Evolutionary conservation across 441 rosid species (phyloP).

Genomic region (Kokia cookei): DNA sequence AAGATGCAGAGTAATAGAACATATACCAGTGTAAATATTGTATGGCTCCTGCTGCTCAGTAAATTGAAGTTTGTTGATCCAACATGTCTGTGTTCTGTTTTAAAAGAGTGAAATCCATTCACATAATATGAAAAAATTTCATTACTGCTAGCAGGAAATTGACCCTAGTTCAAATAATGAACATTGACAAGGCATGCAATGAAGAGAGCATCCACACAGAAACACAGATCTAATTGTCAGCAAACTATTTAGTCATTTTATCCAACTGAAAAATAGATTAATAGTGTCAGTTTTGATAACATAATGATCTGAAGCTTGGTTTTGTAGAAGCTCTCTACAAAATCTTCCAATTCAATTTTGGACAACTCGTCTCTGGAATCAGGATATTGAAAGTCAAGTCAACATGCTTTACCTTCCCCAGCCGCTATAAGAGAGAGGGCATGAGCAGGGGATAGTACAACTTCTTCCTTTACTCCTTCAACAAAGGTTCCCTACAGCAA

Average conservation of each 20-base stretch:
- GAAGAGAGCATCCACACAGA: conserved; percentile 5
- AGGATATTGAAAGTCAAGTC: conserved; percentile 15
- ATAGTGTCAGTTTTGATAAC: neutral
- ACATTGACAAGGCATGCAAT: conserved; percentile 1
- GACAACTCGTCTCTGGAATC: conserved; percentile 1
- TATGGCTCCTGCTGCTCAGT: conserved; percentile 99
- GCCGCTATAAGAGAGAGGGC: conserved; percentile 98
- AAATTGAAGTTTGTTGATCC: conserved; percentile 97
- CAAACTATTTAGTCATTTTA: conserved; percentile 1
- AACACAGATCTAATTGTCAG: neutral
- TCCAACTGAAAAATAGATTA: neutral
- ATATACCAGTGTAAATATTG: conserved; percentile 90
- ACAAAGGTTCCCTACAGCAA: conserved; percentile 88
- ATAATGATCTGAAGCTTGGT: neutral
- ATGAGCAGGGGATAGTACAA: conserved; percentile 98
- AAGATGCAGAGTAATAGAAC: neutral
- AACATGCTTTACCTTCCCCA: conserved; percentile 83
- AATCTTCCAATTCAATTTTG: neutral
- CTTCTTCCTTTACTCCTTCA: conserved; percentile 99
- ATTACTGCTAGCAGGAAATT: conserved; percentile 3
- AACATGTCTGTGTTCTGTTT: conserved; percentile 94
- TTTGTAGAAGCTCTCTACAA: neutral
- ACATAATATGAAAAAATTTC: conserved; percentile 8
- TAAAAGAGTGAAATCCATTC: conserved; percentile 19
- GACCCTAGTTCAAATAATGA: neutral